Conservation (phyloP, 169 alveolate species). For the Plasmodium knowlesi region DNA sequence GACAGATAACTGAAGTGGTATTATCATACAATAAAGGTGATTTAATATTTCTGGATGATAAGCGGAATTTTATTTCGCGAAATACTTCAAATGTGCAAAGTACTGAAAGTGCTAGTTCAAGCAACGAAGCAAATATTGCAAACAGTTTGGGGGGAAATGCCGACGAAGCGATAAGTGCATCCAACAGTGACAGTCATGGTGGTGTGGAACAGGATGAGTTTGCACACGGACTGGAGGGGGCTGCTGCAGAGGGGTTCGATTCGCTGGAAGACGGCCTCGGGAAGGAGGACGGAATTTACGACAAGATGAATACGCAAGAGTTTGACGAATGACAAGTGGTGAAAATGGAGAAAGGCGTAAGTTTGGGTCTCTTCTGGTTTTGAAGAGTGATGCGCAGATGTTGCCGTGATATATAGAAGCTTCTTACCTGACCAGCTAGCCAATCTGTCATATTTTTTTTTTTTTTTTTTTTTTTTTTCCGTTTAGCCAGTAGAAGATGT, state of each 20-base stretch:
- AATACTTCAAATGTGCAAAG: not conserved
- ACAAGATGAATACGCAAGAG: slow-evolving; percentile 65
- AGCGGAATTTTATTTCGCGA: slow-evolving; percentile 35
- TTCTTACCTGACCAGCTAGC: not conserved
- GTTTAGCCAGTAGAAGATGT: not conserved
- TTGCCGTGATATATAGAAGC: not conserved
- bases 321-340: slow-evolving; percentile 30
- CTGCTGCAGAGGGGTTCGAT: slow-evolving; percentile 5
- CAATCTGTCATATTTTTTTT: not conserved
- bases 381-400: not conserved
- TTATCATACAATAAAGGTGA: slow-evolving; percentile 58
- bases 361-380: not conserved
- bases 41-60: slow-evolving; percentile 68
- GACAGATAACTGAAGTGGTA: slow-evolving; percentile 66
- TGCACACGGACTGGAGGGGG: not conserved
- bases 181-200: not conserved
- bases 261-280: not conserved
- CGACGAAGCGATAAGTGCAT: not conserved
- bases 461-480: slow-evolving; percentile 1
- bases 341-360: not conserved
- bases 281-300: slow-evolving; percentile 60
- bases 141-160: not conserved
- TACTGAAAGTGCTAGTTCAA: slow-evolving; percentile 8
- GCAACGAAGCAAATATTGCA: not conserved
- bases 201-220: not conserved